These are phyloP conservation scores for Ustilago nuda DNA, from an alignment of 1,284 basidiomycete genomes.

Conservation along the genomic window DNA sequence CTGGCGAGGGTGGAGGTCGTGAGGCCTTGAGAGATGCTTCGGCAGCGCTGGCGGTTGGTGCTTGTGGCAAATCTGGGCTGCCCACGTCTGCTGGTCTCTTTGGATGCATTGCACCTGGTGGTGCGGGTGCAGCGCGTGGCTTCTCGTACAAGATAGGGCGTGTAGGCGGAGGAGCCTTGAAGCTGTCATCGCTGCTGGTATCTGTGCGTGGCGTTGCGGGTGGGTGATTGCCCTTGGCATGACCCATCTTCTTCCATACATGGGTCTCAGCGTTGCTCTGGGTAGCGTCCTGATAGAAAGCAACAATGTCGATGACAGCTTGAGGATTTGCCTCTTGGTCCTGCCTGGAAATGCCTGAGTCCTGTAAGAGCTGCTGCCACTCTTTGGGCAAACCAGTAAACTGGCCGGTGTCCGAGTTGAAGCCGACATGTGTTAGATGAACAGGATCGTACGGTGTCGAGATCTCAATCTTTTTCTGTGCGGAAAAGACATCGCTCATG, in stretches of 20 bases:
- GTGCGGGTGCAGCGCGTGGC: constrained; percentile 53
- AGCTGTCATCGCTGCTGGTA: constrained; percentile 40
- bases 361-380: constrained; percentile 97
- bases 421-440: constrained; percentile 98
- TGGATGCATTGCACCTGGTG: constrained; percentile 35
- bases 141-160: constrained; percentile 49
- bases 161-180: constrained; percentile 11
- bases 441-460: constrained; percentile 98
- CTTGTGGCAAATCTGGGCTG: constrained; percentile 35
- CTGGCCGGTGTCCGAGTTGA: constrained; percentile 98
- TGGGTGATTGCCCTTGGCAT: constrained; percentile 47
- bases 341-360: constrained; percentile 90
- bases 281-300: constrained; percentile 87
- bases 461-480: constrained; percentile 88
- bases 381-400: constrained; percentile 91
- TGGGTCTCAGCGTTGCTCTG: constrained; percentile 66
- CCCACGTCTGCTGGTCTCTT: constrained; percentile 16
- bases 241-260: constrained; percentile 70
- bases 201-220: constrained; percentile 42
- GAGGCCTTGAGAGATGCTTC: constrained; percentile 46
- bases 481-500: constrained; percentile 78
- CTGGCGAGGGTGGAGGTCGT: constrained; percentile 52
- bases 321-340: constrained; percentile 99
- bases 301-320: constrained; percentile 98
- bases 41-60: constrained; percentile 22